Evolutionary conservation across 352 stramenopile species (phyloP), one percentile per base, ranked within the genome.

Genomic region (Globisporangium spinosum): DNA sequence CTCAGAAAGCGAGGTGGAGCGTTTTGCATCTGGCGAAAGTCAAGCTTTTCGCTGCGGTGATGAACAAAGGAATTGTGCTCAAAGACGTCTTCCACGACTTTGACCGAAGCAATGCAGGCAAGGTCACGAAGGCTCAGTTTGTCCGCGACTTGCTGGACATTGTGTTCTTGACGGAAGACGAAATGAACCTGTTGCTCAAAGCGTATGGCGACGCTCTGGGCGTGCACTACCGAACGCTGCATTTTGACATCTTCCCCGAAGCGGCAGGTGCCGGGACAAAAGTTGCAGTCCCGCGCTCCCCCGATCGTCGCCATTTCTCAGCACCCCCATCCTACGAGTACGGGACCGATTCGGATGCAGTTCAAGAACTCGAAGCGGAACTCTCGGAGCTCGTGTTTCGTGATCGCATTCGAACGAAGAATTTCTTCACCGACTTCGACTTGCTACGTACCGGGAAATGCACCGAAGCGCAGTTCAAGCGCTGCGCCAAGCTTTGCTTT

Each of bases 21-120:
- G 69, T 3, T 3, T 64, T 95, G 5, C 17, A 58, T 2, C 51
- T 67, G 15, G 77, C 89, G 0, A 90, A 86, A 69, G 70, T 71
- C 34, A 90, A 91, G 62, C 70, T 95, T 1, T 63, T 83, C 0
- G 69, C 77, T 12, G 83, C 87, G 0, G 80, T 92, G n/a, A 80
- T 83, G 65, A 87, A 78, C 70, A 93, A 92, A 62, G 87, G 87
- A 9, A 80, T 95, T 53, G 83, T 95, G n/a, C 68, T 95, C 8
- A 95, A 95, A 64, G 86, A 94, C 56, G 86, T 95, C 0, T 95
- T 95, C 62, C 87, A 87, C 53, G 87, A 95, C 65, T 95, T 95
- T 25, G 86, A 95, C 60, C 78, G 82, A 54, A 94, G 79, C 72
- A 93, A 95, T 58, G 84, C 85, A 12, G 87, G 87, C 29, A 92